Evolutionary conservation across 2,329 filamentous ascomycete species (phyloP), one percentile per base, ranked within the genome.

Genomic region (Mycosphaerelloides madeirae): DNA sequence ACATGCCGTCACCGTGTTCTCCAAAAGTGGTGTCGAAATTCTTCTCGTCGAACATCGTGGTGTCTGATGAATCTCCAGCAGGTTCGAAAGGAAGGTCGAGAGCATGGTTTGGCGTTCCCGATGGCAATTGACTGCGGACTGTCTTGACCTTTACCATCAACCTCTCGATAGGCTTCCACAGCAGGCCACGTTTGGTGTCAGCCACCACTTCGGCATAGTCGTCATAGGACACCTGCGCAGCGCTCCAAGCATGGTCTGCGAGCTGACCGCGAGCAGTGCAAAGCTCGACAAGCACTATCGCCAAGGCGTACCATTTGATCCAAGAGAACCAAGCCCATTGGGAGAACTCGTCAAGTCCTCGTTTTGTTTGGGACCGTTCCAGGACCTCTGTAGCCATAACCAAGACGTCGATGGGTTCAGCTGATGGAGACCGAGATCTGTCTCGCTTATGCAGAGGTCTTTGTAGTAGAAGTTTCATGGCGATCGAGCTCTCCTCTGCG

Each of bases 261-360:
- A 37, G 9, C 6, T 32, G 13, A 7, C 32, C 42, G 12, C 18
- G 37, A 13, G 29, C 20, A 12, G 38, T 31, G 31, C 43, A 46
- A 6, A 49, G 40, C 43, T 49, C 47, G 29, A 36, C 43, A 3
- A 49, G 39, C 9, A 49, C 47, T 20, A 46, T 36, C 16, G 47
- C 47, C 11, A 49, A 36, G 14, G 47, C 47, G 25, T 49, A 49
- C 47, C 47, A 49, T 32, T 46, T 49, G 15, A 44, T 28, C 43
- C 47, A 46, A 3, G 43, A 33, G 36, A 46, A 46, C 43, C 47
- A 49, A 3, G 43, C 35, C 43, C 38, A 49, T 31, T 35, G 34
- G 13, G 39, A 29, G 22, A 40, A 49, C 12, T 39, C 43, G 13
- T 13, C 19, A 11, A 22, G 19, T 3, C 35, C 29, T 13, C 43